Conservation (phyloP, 2,329 filamentous ascomycete species). For the Helminthosporium solani region DNA sequence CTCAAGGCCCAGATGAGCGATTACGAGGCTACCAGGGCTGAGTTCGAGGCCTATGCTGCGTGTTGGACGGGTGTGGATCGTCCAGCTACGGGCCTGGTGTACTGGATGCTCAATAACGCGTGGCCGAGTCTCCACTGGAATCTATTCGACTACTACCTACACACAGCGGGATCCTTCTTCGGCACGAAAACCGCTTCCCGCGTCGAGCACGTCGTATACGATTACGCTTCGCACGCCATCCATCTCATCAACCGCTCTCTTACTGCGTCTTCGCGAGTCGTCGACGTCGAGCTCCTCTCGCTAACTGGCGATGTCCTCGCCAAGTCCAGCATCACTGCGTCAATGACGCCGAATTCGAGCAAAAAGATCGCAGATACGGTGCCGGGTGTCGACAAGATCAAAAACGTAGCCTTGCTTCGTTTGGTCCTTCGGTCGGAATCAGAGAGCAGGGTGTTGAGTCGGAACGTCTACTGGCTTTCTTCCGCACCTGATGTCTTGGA, state of each 20-base stretch:
- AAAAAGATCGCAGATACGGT: constrained; percentile 2
- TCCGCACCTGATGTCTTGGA: constrained; percentile 49
- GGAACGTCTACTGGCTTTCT: constrained; percentile 63
- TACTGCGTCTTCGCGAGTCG: too few species aligned
- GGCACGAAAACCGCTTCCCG: constrained; percentile 57
- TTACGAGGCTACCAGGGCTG: constrained; percentile 62
- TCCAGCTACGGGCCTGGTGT: constrained; percentile 62
- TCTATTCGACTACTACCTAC: constrained; percentile 63
- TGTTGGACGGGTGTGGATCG: constrained; percentile 52
- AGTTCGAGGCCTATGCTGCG: constrained; percentile 59
- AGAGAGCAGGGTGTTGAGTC: constrained; percentile 45
- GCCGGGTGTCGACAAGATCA: constrained; percentile 33
- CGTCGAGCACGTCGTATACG: constrained; percentile 57
- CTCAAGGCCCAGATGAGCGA: constrained; percentile 62
- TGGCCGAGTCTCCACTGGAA: constrained; percentile 68
- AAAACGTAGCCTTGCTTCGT: constrained; percentile 53
- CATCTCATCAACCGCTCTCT: constrained; percentile 61
- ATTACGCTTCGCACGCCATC: constrained; percentile 50
- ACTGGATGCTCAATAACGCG: constrained; percentile 68
- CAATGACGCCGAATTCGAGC: constrained; percentile 49
- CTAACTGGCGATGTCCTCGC: constrained; percentile 48
- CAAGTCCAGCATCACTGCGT: constrained; percentile 25
- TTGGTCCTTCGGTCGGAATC: constrained; percentile 47
- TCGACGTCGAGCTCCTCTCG: constrained; percentile 55
- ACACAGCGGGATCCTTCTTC: constrained; percentile 59